Evolutionary conservation across 2,329 filamentous ascomycete genomes (phyloP).

Genomic region (Aureobasidium subglaciale): DNA sequence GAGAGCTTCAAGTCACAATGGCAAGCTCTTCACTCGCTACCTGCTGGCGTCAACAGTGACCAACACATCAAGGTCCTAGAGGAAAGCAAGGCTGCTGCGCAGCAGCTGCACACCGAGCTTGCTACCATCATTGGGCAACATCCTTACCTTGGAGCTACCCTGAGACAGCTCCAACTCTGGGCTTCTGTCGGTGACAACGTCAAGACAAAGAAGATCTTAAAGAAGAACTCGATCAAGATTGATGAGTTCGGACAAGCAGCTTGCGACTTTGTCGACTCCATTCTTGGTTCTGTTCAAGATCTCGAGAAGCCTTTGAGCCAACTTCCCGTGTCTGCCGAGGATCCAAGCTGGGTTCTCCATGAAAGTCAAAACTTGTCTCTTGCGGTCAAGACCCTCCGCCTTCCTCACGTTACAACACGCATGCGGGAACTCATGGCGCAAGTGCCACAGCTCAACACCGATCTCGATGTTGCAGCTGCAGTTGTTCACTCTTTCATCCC

Average conservation of each 20-base stretch:
- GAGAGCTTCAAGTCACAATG: constrained; percentile 1
- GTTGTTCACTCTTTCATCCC: constrained; percentile 59
- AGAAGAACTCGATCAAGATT: not conserved
- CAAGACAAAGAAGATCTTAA: not conserved
- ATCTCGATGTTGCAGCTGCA: constrained; percentile 44
- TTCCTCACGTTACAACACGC: constrained; percentile 46
- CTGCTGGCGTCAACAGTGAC: not conserved
- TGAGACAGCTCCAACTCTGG: constrained; percentile 19
- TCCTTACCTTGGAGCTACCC: constrained; percentile 17
- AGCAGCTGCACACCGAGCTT: not conserved
- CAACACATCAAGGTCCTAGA: not conserved
- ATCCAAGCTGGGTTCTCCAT: constrained; percentile 56
- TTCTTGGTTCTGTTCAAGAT: constrained; percentile 74
- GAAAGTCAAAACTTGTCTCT: constrained; percentile 38
- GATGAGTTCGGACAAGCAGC: constrained; percentile 51
- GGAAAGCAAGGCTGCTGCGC: not conserved
- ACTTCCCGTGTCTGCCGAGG: constrained; percentile 54
- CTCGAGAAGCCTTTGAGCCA: constrained; percentile 51
- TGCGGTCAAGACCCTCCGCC: constrained; percentile 53
- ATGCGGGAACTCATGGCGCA: constrained; percentile 40
- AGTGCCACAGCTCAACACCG: constrained; percentile 38
- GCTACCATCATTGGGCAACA: constrained; percentile 6
- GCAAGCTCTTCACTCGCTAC: not conserved
- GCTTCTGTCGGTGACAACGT: not conserved
- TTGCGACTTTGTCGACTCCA: constrained; percentile 61